Evolutionary conservation across 495 filamentous ascomycete species (phyloP).

Genomic region (Penicillium soppii): DNA sequence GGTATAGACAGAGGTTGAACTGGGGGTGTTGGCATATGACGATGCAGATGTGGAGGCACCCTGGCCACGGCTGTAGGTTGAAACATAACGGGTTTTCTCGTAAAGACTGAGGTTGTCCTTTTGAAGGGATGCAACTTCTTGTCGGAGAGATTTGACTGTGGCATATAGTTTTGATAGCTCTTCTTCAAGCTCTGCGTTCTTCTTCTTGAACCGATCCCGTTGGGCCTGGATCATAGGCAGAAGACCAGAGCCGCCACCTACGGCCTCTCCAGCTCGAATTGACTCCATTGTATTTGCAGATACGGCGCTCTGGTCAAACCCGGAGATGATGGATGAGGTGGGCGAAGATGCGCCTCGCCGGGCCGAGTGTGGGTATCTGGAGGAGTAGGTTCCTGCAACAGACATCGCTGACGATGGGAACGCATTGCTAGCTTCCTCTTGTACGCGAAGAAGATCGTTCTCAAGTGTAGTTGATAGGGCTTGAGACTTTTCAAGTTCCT

Average conservation of each 20-base stretch:
- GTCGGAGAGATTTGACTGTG: constrained; percentile 80
- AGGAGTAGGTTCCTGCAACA: constrained; percentile 87
- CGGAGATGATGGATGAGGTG: constrained; percentile 96
- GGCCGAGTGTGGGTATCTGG: constrained; percentile 76
- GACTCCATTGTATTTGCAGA: constrained; percentile 53
- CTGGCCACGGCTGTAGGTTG: constrained; percentile 75
- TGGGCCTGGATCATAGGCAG: constrained; percentile 98
- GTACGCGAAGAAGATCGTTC: constrained; percentile 83
- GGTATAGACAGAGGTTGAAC: constrained; percentile 66
- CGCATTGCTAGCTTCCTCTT: constrained; percentile 76
- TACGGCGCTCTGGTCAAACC: constrained; percentile 66
- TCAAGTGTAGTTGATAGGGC: constrained; percentile 86
- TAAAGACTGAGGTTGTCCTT: constrained; percentile 97
- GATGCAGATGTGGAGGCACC: constrained; percentile 67
- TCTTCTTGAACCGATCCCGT: constrained; percentile 96
- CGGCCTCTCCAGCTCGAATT: constrained; percentile 64
- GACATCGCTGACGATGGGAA: constrained; percentile 87
- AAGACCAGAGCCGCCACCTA: constrained; percentile 84
- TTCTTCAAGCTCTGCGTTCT: constrained; percentile 85
- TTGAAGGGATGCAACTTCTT: constrained; percentile 88
- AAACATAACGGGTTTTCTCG: constrained; percentile 96
- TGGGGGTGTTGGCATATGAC: constrained; percentile 69
- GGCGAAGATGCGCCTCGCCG: constrained; percentile 74
- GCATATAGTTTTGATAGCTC: constrained; percentile 82
- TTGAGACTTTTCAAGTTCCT: constrained; percentile 81